Conservation (phyloP, 2,329 filamentous ascomycete species). For the Leptodontidium sp. region DNA sequence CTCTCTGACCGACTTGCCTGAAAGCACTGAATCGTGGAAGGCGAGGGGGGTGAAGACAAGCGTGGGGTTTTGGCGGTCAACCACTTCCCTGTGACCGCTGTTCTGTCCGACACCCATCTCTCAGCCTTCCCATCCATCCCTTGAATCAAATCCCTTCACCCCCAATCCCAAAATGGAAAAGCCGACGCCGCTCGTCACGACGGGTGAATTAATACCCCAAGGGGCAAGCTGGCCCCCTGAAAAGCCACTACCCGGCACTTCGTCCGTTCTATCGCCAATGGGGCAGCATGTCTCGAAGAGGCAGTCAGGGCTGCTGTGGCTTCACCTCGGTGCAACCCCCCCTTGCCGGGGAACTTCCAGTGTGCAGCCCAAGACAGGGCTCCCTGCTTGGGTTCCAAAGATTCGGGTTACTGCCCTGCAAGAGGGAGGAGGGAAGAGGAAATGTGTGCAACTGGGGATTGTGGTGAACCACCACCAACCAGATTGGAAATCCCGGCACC, state of each 20-base stretch:
- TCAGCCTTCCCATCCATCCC: conserved; percentile 4
- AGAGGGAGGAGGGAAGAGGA: no score
- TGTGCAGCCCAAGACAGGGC: no score
- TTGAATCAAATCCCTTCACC: not conserved
- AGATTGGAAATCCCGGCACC: conserved; percentile 21
- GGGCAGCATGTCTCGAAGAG: conserved; percentile 14
- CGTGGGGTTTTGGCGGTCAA: conserved; percentile 19
- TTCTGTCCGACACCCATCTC: conserved; percentile 3
- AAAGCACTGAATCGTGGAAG: conserved; percentile 10
- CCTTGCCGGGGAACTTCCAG: conserved; percentile 6
- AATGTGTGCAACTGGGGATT: no score
- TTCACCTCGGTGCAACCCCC: conserved; percentile 4
- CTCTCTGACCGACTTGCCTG: conserved; percentile 17
- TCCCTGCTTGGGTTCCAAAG: no score
- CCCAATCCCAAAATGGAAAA: conserved; percentile 2
- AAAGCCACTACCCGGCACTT: conserved; percentile 12
- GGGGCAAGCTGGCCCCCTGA: not conserved
- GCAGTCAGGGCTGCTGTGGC: conserved; percentile 4
- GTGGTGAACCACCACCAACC: conserved; percentile 16
- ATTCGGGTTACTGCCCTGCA: no score
- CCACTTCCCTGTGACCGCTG: conserved; percentile 2
- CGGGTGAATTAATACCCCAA: conserved; percentile 1
- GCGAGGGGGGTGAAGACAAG: not conserved
- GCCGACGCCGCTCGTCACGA: not conserved
- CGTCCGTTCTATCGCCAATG: conserved; percentile 8